Evolutionary conservation across 306 rosid species (phyloP).

Genomic region (Dryas alaskensis): DNA sequence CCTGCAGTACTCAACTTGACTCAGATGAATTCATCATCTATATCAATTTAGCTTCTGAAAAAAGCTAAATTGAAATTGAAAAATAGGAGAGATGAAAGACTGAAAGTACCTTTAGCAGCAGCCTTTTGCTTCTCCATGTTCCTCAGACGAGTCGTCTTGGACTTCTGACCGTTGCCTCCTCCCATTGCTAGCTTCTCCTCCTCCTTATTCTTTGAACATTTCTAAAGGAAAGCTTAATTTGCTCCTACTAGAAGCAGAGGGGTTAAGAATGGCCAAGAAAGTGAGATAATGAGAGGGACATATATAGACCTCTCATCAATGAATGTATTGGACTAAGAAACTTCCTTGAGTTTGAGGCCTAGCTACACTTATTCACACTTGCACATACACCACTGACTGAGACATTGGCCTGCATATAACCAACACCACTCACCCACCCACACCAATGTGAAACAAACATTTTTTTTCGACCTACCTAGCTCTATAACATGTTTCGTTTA

Average conservation of each 20-base stretch:
- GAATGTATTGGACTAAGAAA: background rate
- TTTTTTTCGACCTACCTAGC: background rate
- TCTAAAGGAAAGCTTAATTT: background rate
- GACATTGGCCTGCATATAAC: no score
- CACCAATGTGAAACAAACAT: background rate
- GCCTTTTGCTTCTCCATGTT: slow-evolving; percentile 54
- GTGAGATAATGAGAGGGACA: background rate
- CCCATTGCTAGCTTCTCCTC: slow-evolving; percentile 34
- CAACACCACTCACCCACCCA: background rate
- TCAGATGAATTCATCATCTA: no score
- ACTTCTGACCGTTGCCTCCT: slow-evolving; percentile 50
- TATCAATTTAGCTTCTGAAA: no score
- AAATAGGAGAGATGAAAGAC: background rate
- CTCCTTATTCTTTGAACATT: background rate
- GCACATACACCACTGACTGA: no score
- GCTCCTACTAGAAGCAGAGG: background rate
- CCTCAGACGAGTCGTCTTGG: slow-evolving; percentile 49
- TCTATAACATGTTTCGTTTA: background rate
- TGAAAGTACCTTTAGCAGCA: slow-evolving; percentile 27
- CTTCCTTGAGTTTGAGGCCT: background rate
- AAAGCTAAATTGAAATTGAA: background rate
- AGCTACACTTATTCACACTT: no score
- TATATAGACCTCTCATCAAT: background rate
- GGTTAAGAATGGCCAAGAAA: slow-evolving; percentile 3
- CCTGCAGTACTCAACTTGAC: no score